Conservation (phyloP, 768 basidiomycete genomes). For the Lentinula sp. region DNA sequence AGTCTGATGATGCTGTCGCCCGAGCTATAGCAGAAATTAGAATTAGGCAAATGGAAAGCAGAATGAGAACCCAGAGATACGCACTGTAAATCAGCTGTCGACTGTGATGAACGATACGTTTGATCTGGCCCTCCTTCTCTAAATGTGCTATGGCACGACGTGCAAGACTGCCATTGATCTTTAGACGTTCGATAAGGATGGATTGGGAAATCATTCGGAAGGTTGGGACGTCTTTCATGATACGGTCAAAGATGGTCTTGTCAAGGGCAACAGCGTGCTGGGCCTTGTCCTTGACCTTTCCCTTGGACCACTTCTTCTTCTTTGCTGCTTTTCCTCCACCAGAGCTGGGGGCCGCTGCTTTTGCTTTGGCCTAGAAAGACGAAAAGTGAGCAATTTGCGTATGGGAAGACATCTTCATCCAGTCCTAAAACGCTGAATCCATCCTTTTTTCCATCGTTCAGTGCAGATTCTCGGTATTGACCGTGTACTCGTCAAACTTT, state of each 20-base stretch:
- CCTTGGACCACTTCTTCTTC: conserved; percentile 99
- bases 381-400: conserved; percentile 15
- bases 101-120: conserved; percentile 94
- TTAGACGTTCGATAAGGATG: conserved; percentile 97
- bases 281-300: conserved; percentile 99
- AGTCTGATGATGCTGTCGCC: conserved; percentile 42
- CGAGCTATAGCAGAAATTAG: conserved; percentile 29
- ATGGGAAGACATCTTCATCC: conserved; percentile 25
- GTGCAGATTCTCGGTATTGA: neutral
- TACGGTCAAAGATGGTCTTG: conserved; percentile 88
- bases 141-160: conserved; percentile 87
- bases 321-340: conserved; percentile 85
- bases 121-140: conserved; percentile 92
- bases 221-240: conserved; percentile 97
- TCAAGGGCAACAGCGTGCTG: conserved; percentile 94
- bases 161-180: conserved; percentile 93
- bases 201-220: conserved; percentile 98
- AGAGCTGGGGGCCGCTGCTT: conserved; percentile 64
- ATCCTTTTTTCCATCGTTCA: conserved; percentile 13
- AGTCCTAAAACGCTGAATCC: conserved; percentile 29
- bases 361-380: conserved; percentile 57
- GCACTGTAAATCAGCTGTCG: conserved; percentile 93
- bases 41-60: neutral
- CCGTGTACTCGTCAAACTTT: neutral
- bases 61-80: conserved; percentile 24